Base-by-base conservation (phyloP, 1,284 basidiomycete genomes). In the Boletus semigastroideus region DNA sequence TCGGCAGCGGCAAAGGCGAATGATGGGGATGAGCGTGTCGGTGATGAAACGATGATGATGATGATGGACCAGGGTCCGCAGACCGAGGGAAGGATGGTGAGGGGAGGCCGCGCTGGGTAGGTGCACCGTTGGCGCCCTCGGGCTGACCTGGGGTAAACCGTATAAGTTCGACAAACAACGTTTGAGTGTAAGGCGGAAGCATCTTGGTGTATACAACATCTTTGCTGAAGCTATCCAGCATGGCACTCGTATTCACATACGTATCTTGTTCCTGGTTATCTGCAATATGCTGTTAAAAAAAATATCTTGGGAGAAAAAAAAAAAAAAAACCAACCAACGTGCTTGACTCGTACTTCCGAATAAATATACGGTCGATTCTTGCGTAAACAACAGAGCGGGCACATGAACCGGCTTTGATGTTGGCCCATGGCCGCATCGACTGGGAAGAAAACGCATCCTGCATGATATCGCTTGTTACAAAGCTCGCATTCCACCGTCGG, bases 381-480 rank as follows among this genome's bases (percentile, higher is more conserved):
- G 42, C 85, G 78, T 57, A 89, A 69, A 65, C 84, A 86, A 60
- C 88, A 91, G 16, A 90, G 66, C 0, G 88, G 88, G 61, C 88
- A 90, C 53, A 75, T 75, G 67, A 83, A 90, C 28, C 71, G 66
- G 46, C 58, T 70, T 67, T 70, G 48, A 52, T 69, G 56, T n/a
- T 67, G 51, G 54, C 54, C 64, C 55, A 59, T 63, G 53, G 71
- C 59, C 42, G 70, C 59, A 48, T 75, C 67, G 46, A 71, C 58
- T n/a, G 83, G 79, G 68, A 78, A 87, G 68, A 87, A 87, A 10
- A 91, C 87, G 55, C 89, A 92, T 14, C 78, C 80, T n/a, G 76
- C 78, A 59, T 92, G 89, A 57, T 90, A 92, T 17, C 74, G 68
- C 58, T 79, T 80, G 54, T 70, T 74, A 69, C 89, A 92, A 0